phyloP scores from a whole-genome alignment of 2,329 filamentous ascomycete species.

The Elsinoe necatrix region DNA sequence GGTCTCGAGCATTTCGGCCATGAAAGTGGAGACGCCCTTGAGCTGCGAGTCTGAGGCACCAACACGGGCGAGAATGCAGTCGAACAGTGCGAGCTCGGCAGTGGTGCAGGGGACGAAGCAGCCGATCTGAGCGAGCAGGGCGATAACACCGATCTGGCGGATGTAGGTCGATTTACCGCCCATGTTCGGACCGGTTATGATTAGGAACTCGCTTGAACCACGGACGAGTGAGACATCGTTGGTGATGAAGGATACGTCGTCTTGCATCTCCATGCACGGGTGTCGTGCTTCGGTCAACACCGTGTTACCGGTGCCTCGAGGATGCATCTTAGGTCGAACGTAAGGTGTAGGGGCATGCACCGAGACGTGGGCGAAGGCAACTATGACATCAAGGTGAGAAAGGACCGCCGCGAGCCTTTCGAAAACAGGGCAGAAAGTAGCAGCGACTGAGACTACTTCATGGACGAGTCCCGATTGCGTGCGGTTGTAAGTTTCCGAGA shows the following conservation, averaged over 20 bases:
- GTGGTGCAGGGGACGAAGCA: constrained; percentile 90
- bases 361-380: constrained; percentile 85
- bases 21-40: constrained; percentile 96
- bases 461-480: constrained; percentile 85
- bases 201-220: constrained; percentile 76
- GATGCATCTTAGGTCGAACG: constrained; percentile 81
- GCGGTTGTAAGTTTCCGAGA: constrained; percentile 88
- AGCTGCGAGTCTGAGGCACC: constrained; percentile 94
- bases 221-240: constrained; percentile 83
- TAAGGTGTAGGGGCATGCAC: constrained; percentile 90
- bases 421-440: constrained; percentile 88
- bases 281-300: constrained; percentile 88
- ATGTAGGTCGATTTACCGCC: constrained; percentile 98
- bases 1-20: constrained; percentile 99
- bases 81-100: constrained; percentile 90
- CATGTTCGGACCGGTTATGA: constrained; percentile 98
- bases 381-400: constrained; percentile 89
- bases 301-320: constrained; percentile 78
- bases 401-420: constrained; percentile 82
- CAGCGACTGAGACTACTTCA: constrained; percentile 86
- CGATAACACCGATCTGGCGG: constrained; percentile 91
- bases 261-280: constrained; percentile 97
- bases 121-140: constrained; percentile 92
- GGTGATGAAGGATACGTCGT: constrained; percentile 96
- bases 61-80: constrained; percentile 91